Evolutionary conservation across 495 filamentous ascomycete species (phyloP), one percentile per base, ranked within the genome.

Genomic region (Aspergillus saccharolyticus): DNA sequence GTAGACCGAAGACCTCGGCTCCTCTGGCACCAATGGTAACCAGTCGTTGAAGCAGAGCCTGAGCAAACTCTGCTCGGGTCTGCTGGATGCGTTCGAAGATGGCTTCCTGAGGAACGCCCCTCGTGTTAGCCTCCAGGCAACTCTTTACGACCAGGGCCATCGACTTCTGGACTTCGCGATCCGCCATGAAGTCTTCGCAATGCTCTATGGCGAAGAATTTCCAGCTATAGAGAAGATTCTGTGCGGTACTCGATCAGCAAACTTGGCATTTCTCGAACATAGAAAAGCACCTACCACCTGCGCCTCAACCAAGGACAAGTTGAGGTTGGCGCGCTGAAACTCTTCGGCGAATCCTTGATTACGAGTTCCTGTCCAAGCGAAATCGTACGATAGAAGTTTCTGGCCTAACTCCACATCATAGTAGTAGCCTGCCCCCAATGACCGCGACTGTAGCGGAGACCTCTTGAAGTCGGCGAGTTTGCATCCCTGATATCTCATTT

Each of bases 251-350:
- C 1, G 14, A 12, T 45, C 42, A 49, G 59, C 45, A 59, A 51
- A 6, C 16, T 46, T 46, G 21, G 3, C 9, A 48, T 42, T 45
- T 44, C n/a, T 45, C 16, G 16, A 15, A 46, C 24, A 17, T 10
- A 3, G 20, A 7, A 0, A 20, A 16, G 3, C 57, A 83, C 89
- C 75, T 82, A 91, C 87, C 59, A 94, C 83, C 75, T 97, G 90
- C 39, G 93, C 86, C 66, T 97, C 91, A 45, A 97, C 89, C 16
- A 96, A 74, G 18, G 90, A 94, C 55, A 98, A 66, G 67, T 97
- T 97, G 62, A 89, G 66, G 69, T 98, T 97, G 39, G 92, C 94
- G 60, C 81, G 82, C 64, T 83, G 83, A 67, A 97, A 84, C 66
- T 97, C 95, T 30, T 80, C 79, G 53, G 76, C 75, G 71, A 96